Percentiles rank a stretch among this genome's conserved stretches.
These are phyloP conservation scores for Musa balbisiana DNA, from an alignment of 202 grass and related monocot genomes.

Conservation along the genomic window DNA sequence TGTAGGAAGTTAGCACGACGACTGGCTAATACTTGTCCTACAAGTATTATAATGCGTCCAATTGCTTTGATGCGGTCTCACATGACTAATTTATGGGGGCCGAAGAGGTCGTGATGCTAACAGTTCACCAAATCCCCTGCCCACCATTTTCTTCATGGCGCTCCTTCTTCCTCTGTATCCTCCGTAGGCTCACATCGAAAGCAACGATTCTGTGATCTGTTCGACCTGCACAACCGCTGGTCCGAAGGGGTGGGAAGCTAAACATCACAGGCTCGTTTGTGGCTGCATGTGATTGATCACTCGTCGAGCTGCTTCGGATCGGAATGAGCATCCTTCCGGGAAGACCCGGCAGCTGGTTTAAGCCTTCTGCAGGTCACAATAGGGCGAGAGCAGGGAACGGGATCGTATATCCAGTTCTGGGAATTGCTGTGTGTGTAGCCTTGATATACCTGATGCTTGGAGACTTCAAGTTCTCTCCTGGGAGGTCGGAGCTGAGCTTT, in stretches of 20 bases:
- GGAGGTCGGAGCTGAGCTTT: conserved; percentile 32
- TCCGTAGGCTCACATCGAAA: not conserved
- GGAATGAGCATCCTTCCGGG: not conserved
- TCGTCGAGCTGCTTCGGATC: not conserved
- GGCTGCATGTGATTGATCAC: not conserved
- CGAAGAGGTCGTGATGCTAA: not conserved
- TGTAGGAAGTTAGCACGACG: too few relatives aligned
- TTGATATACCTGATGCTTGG: conserved; percentile 5
- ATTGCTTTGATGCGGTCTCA: too few relatives aligned
- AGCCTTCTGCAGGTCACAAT: not conserved
- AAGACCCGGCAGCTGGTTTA: not conserved
- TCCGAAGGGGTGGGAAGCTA: not conserved
- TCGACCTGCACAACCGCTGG: not conserved
- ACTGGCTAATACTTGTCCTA: too few relatives aligned
- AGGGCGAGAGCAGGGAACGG: conserved; percentile 11
- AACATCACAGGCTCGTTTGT: not conserved
- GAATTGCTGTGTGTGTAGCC: conserved; percentile 2
- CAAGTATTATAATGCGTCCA: too few relatives aligned
- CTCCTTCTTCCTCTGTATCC: not conserved
- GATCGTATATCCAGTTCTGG: conserved; percentile 10
- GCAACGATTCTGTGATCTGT: not conserved
- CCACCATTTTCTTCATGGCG: not conserved
- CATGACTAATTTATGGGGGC: too few relatives aligned
- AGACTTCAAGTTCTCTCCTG: not conserved
- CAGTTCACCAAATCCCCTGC: not conserved